Percentiles rank a stretch among this genome's conserved stretches.
Evolutionary conservation across 345 rosid genomes (phyloP).

Genomic region (Eucalyptus paniculata): DNA sequence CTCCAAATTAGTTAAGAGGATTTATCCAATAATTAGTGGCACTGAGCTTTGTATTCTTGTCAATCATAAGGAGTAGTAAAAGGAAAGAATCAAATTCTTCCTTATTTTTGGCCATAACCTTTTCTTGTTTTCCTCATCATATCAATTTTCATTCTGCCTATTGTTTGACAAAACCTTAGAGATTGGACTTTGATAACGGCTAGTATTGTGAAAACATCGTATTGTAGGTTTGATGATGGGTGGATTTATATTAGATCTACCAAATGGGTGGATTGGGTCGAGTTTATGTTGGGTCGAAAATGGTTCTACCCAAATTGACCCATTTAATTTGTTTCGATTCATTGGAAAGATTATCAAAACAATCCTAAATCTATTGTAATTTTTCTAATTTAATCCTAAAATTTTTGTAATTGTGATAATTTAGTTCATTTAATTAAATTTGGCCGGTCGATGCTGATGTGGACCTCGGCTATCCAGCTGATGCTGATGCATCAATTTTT

Average conservation of each 20-base stretch:
- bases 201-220: background rate
- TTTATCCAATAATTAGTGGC: background rate
- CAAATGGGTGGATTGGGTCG: fast-evolving
- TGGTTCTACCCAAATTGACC: too few relatives aligned
- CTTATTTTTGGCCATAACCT: background rate
- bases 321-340: fast-evolving
- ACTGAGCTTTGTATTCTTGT: background rate
- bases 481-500: too few relatives aligned
- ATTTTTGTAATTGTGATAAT: too few relatives aligned
- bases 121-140: background rate
- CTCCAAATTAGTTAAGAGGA: background rate
- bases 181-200: background rate
- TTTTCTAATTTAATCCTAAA: too few relatives aligned
- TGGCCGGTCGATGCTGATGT: fast-evolving
- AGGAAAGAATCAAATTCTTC: background rate
- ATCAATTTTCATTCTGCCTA: background rate
- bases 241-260: background rate
- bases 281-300: too few relatives aligned
- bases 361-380: too few relatives aligned
- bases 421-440: fast-evolving
- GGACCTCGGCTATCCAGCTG: too few relatives aligned
- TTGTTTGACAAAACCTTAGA: background rate
- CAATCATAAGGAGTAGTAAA: too few relatives aligned
- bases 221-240: background rate
- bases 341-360: too few relatives aligned